Evolutionary conservation across 495 filamentous ascomycete species (phyloP), one percentile per base, ranked within the genome.

Genomic region (Astrothelium subdiscretum): DNA sequence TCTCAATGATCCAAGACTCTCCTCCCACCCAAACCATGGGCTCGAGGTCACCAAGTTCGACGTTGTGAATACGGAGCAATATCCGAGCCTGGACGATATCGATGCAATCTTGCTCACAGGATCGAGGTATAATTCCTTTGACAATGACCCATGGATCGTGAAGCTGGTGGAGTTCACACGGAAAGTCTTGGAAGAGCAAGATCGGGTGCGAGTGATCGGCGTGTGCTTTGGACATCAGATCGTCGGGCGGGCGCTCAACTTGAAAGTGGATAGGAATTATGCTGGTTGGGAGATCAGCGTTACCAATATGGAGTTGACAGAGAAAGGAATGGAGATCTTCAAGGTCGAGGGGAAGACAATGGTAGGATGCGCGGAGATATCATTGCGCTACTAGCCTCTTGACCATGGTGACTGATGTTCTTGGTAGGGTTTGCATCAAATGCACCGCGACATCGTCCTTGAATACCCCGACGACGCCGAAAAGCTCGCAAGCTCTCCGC

Each of bases 191-290:
- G 57, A 29, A 52, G 70, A 74, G 51, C 80, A 87, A 62, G 68
- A 75, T 20, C 77, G 81, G 61, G 80, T 95, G 24, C 80, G 83
- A 26, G 73, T 95, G 24, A 78, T 96, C 22, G 91, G 90, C 15
- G 81, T 94, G 31, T 96, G 92, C 71, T 96, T 92, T 72, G 92
- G 91, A 20, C 92, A 96, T 70, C 91, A 97, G 74, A 92, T 96
- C 58, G 77, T 96, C 58, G 90, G 82, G 0, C 79, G 91, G 22
- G 90, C 91, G 1, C 69, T 95, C 62, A 88, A 84, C 0, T 79
- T 73, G 32, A 81, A 80, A 52, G 86, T 96, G 8, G 83, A 77
- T n/a, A 74, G 83, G 43, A 88, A 81, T 66, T 77, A 81, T 32
- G 72, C 69, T 4, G 90, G 88, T 8, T 97, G 92, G 92, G 92